These are phyloP conservation scores for Helianthus annuus DNA, from an alignment of 129 eudicot genomes.

Conservation along the genomic window DNA sequence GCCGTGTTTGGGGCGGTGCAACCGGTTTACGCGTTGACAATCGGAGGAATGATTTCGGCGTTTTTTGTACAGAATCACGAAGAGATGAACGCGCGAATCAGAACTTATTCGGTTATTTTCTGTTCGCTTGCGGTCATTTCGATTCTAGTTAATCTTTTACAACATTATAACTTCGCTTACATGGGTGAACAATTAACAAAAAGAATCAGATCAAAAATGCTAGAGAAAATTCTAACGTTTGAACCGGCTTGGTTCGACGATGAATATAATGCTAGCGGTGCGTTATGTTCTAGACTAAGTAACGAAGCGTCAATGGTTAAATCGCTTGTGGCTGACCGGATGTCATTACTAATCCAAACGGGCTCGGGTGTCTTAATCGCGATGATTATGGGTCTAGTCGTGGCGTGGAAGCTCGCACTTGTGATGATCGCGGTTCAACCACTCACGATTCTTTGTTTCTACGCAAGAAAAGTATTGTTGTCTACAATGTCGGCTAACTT, in stretches of 20 bases:
- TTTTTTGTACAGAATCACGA: constrained; percentile 60
- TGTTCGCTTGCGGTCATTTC: constrained; percentile 68
- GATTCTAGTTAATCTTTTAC: constrained; percentile 59
- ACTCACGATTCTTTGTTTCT: constrained; percentile 75
- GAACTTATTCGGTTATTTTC: constrained; percentile 58
- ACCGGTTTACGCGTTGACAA: constrained; percentile 80
- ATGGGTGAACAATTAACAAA: constrained; percentile 85
- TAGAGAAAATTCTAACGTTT: constrained; percentile 65
- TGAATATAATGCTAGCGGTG: constrained; percentile 75
- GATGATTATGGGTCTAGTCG: constrained; percentile 67
- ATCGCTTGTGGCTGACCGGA: constrained; percentile 88
- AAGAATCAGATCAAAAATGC: constrained; percentile 67
- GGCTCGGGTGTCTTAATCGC: constrained; percentile 75
- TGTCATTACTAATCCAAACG: constrained; percentile 74
- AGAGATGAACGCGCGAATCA: constrained; percentile 66
- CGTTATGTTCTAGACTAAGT: constrained; percentile 72
- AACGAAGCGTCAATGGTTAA: constrained; percentile 86
- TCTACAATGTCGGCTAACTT: constrained; percentile 65
- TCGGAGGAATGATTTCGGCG: constrained; percentile 93
- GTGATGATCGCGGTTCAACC: constrained; percentile 97
- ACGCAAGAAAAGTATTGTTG: constrained; percentile 72
- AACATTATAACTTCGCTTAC: constrained; percentile 80
- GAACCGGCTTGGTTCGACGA: constrained; percentile 97
- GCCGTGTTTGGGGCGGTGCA: constrained; percentile 75
- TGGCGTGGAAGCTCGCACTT: constrained; percentile 94